Base-by-base conservation (phyloP, 2,329 filamentous ascomycete species). In the Macroventuria anomochaeta region DNA sequence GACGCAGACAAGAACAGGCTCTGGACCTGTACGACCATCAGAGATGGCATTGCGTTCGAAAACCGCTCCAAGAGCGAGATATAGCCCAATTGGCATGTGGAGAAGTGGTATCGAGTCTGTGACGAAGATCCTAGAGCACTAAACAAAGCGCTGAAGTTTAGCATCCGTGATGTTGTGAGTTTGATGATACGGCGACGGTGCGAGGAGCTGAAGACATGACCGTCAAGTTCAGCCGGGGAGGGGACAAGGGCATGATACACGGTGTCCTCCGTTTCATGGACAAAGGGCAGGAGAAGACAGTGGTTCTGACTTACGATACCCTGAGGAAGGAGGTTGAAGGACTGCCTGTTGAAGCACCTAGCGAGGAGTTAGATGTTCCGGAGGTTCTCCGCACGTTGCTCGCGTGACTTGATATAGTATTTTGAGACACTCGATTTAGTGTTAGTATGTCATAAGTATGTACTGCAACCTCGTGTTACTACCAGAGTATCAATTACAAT, bases 401-500 rank as follows among this genome's bases (percentile, higher is more conserved):
- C 12, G 26, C 25, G 11, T 29, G n/a, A 20, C 3, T 12, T 31
- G 26, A 28, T 20, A 15, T 23, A 15, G 15, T 7, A 28, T 18
- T 13, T 29, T 3, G 12, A 12, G 40, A 8, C 17, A 17, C 17
- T n/a, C 13, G n/a, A 17, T 43, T 43, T 17, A 13, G 5, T 47
- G n/a, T 39, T 8, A 18, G 33, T 42, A 29, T 31, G 28, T 40
- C 11, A 10, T 49, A 39, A 48, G 13, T 44, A 49, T 54, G 29
- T 48, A 49, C 33, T 18, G 10, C 34, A 29, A 36, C 21, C n/a
- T n/a, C 29, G 28, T 32, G 15, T 11, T 34, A 49, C 39, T 49
- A 41, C 25, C 39, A 40, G 40, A 54, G 39, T 31, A 36, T 36
- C 29, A 29, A 46, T 36, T 49, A 44, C 43, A 48, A 8, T 39